These are phyloP conservation scores for Botryococcus braunii DNA, from an alignment of 163 green algal genomes.

Conservation along the genomic window DNA sequence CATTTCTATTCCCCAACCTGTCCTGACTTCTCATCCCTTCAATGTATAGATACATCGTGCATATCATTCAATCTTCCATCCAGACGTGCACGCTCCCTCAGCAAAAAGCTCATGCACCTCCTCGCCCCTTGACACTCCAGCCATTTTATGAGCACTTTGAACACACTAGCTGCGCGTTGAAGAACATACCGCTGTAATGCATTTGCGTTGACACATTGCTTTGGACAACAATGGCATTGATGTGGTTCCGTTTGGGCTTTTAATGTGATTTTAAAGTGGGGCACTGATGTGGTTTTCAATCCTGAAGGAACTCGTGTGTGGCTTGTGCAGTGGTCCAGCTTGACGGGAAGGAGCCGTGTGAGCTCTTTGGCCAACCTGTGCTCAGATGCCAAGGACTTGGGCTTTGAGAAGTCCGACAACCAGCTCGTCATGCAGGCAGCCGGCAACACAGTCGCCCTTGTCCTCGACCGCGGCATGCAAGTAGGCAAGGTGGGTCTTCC, in stretches of 20 bases:
- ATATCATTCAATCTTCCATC: too few relatives aligned
- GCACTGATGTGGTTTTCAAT: neutral
- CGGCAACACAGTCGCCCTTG: neutral
- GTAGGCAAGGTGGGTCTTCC: neutral
- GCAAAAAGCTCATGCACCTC: too few relatives aligned
- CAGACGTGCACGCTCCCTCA: too few relatives aligned
- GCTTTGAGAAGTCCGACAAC: neutral
- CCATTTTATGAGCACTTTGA: too few relatives aligned
- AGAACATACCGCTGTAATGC: too few relatives aligned
- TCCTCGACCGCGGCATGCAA: neutral
- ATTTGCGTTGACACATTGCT: neutral
- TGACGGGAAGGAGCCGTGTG: neutral
- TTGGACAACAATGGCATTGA: neutral
- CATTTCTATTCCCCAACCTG: too few relatives aligned
- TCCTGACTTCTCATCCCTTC: too few relatives aligned
- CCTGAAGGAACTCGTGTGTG: neutral
- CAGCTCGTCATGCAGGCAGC: neutral
- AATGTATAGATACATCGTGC: too few relatives aligned
- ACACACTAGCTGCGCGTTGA: too few relatives aligned
- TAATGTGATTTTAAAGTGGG: neutral
- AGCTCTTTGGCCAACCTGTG: constrained; percentile 8
- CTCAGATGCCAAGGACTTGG: constrained; percentile 6
- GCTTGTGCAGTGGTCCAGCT: neutral
- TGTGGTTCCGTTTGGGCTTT: neutral
- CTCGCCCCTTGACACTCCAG: too few relatives aligned